phyloP scores from a whole-genome alignment of 768 basidiomycete species.

The Coprinellus aureogranulatus region DNA sequence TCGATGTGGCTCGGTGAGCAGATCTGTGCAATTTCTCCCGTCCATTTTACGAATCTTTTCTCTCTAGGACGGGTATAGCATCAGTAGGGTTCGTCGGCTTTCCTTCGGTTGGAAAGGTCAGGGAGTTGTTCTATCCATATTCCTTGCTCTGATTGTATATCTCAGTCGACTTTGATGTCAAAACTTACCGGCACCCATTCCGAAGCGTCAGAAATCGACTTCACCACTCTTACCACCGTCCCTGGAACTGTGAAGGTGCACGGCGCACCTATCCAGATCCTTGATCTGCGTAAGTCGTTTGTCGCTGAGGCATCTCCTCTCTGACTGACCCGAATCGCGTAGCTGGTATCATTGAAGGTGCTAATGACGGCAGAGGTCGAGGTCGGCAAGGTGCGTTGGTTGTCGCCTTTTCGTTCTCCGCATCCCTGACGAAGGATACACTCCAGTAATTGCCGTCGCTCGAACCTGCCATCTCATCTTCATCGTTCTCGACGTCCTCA shows the following conservation, averaged over 20 bases:
- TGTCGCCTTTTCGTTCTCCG: not conserved
- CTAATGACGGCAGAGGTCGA: constrained; percentile 92
- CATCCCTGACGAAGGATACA: constrained; percentile 4
- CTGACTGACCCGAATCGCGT: constrained; percentile 9
- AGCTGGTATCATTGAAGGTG: constrained; percentile 98
- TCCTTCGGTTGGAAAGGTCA: constrained; percentile 92
- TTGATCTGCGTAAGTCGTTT: constrained; percentile 74
- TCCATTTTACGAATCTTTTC: not conserved
- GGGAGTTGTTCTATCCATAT: constrained; percentile 4
- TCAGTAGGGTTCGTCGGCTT: constrained; percentile 92
- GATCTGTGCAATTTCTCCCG: not conserved
- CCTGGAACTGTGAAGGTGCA: constrained; percentile 94
- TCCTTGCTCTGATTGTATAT: constrained; percentile 1
- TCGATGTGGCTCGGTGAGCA: constrained; percentile 81
- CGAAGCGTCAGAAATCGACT: constrained; percentile 94
- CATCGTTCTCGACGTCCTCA: constrained; percentile 96
- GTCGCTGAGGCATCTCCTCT: not conserved
- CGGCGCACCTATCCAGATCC: constrained; percentile 93
- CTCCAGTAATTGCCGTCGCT: constrained; percentile 81
- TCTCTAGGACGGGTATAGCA: constrained; percentile 83
- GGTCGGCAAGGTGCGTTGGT: constrained; percentile 79
- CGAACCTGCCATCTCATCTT: constrained; percentile 98
- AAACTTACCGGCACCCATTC: constrained; percentile 96
- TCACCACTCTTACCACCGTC: constrained; percentile 93
- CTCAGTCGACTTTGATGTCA: constrained; percentile 90